Conservation (phyloP, 345 rosid species). For the Rubroshorea leprosula region DNA sequence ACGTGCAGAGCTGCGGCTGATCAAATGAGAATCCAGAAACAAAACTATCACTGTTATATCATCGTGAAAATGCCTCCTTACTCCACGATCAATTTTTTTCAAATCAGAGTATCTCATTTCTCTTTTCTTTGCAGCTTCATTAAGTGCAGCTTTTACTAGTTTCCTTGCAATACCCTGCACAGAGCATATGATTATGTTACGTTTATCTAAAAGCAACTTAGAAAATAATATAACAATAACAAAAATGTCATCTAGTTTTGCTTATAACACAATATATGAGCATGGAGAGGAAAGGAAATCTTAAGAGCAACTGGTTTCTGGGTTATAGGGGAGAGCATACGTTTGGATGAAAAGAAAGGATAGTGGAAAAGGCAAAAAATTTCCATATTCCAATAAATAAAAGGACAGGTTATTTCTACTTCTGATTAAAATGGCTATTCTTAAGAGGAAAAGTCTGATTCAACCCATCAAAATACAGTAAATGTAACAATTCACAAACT, state of each 20-base stretch:
- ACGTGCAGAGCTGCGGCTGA: constrained; percentile 34
- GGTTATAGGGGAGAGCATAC: background rate
- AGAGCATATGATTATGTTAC: constrained; percentile 6
- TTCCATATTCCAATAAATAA: no score
- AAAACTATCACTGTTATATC: constrained; percentile 85
- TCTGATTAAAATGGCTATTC: no score
- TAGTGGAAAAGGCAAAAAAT: background rate
- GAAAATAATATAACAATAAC: background rate
- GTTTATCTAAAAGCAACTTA: background rate
- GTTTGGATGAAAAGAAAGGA: no score
- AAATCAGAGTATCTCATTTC: constrained; percentile 94
- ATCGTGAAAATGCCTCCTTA: constrained; percentile 96
- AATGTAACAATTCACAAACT: no score
- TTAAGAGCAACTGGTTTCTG: background rate
- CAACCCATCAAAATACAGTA: no score
- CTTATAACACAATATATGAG: background rate
- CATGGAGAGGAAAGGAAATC: background rate
- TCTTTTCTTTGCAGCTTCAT: constrained; percentile 87
- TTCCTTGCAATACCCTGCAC: constrained; percentile 73
- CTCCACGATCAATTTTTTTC: constrained; percentile 94
- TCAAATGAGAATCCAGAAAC: constrained; percentile 59
- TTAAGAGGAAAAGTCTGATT: background rate
- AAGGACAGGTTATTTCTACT: no score
- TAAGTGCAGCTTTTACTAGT: constrained; percentile 73
- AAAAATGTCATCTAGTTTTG: background rate